Evolutionary conservation across 2,329 filamentous ascomycete genomes (phyloP).

Genomic region (Penicillium frequentans): DNA sequence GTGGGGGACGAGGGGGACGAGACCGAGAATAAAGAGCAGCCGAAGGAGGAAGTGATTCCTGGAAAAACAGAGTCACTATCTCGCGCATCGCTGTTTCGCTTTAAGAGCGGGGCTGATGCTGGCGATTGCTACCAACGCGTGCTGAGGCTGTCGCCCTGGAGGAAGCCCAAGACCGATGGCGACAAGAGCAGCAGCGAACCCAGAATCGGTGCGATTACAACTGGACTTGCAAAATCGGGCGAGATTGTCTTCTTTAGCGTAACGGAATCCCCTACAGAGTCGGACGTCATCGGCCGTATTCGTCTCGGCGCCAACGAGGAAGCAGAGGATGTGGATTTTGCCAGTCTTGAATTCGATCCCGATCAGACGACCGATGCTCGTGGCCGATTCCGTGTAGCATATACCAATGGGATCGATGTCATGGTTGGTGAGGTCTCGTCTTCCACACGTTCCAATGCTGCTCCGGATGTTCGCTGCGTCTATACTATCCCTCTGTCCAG

Average conservation of each 20-base stretch:
- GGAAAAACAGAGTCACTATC: conserved; percentile 48
- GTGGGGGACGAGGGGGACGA: conserved; percentile 17
- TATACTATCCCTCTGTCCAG: conserved; percentile 44
- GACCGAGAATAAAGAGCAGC: conserved; percentile 16
- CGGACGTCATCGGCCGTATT: conserved; percentile 57
- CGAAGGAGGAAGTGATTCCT: conserved; percentile 20
- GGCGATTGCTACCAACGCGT: conserved; percentile 61
- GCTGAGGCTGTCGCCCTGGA: conserved; percentile 57
- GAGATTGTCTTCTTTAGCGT: conserved; percentile 81
- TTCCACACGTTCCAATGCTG: conserved; percentile 45
- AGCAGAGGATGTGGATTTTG: conserved; percentile 48
- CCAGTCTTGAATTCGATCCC: conserved; percentile 27
- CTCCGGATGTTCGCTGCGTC: conserved; percentile 35
- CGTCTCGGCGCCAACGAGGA: conserved; percentile 53
- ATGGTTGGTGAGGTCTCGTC: conserved; percentile 63
- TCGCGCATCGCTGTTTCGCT: conserved; percentile 53
- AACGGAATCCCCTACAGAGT: conserved; percentile 51
- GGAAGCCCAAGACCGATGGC: conserved; percentile 5
- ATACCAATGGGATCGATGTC: conserved; percentile 75
- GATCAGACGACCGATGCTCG: conserved; percentile 11
- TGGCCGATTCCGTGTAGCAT: conserved; percentile 67
- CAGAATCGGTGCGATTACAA: conserved; percentile 75
- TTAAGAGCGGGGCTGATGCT: conserved; percentile 31
- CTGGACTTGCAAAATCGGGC: conserved; percentile 70
- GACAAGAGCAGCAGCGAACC: conserved; percentile 47